phyloP scores from a whole-genome alignment of 2,329 filamentous ascomycete species.

The Claviceps arundinis region DNA sequence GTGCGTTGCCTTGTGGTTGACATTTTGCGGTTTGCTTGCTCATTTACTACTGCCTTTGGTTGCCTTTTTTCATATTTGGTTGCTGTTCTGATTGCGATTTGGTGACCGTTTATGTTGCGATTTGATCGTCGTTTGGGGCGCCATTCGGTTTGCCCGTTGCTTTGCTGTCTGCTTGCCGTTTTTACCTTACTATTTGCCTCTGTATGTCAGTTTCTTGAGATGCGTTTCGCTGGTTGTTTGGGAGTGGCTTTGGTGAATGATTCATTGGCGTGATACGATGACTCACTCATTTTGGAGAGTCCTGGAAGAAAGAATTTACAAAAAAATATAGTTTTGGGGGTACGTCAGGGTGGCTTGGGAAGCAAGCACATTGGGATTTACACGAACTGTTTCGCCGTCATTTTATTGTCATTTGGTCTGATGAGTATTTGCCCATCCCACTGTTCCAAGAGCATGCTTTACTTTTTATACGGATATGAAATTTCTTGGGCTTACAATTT shows the following conservation, averaged over 20 bases:
- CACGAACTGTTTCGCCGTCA: no score
- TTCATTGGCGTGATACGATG: not conserved
- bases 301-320: not conserved
- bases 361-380: no score
- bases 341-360: no score
- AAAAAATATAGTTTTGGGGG: not conserved
- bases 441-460: no score
- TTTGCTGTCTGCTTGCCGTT: not conserved
- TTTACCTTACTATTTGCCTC: not conserved
- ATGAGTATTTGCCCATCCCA: no score
- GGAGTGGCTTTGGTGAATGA: not conserved
- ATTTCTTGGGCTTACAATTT: no score
- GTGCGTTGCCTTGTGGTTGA: conserved; percentile 18
- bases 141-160: not conserved
- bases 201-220: not conserved
- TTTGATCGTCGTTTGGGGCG: no score
- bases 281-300: not conserved
- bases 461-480: no score
- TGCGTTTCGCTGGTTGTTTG: not conserved
- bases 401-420: no score
- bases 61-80: not conserved
- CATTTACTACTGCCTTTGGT: not conserved
- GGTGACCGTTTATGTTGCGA: no score
- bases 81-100: not conserved
- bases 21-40: not conserved